phyloP scores from a whole-genome alignment of 2,329 filamentous ascomycete species.

The Akanthomyces dipterigenus region DNA sequence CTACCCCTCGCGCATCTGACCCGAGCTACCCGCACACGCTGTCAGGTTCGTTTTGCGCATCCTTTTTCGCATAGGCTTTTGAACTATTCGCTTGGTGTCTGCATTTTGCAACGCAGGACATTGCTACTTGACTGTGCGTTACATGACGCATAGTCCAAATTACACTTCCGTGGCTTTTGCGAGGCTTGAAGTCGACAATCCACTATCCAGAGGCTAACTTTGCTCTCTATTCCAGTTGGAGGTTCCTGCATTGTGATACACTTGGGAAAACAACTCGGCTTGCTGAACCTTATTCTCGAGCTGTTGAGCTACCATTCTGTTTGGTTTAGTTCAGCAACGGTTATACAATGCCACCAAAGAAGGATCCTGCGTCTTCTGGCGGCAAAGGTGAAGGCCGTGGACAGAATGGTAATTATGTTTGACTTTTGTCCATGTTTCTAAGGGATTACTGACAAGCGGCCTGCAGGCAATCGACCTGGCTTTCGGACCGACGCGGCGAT shows the following conservation, averaged over 20 bases:
- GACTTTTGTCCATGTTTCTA: background rate
- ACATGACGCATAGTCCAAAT: background rate
- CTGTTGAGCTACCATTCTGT: background rate
- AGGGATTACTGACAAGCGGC: slow-evolving; percentile 14
- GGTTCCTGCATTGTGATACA: slow-evolving; percentile 14
- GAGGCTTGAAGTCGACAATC: background rate
- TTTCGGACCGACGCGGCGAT: slow-evolving; percentile 90
- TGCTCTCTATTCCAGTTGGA: background rate
- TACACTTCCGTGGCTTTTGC: background rate
- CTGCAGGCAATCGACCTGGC: slow-evolving; percentile 55
- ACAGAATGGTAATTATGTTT: slow-evolving; percentile 29
- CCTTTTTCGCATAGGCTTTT: background rate
- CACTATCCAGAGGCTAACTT: background rate
- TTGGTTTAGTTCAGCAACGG: background rate
- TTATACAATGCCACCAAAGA: slow-evolving; percentile 12
- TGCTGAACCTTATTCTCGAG: background rate
- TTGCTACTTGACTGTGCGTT: background rate
- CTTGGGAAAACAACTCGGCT: background rate
- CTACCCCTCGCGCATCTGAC: background rate
- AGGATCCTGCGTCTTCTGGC: slow-evolving; percentile 6
- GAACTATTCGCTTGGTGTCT: background rate
- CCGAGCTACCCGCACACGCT: background rate
- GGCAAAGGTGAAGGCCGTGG: slow-evolving; percentile 18
- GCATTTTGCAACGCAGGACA: background rate
- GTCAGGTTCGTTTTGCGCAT: slow-evolving; percentile 6